These are phyloP conservation scores for Triticum monococcum DNA, from an alignment of 176 grass and related monocot species.

Conservation along the genomic window DNA sequence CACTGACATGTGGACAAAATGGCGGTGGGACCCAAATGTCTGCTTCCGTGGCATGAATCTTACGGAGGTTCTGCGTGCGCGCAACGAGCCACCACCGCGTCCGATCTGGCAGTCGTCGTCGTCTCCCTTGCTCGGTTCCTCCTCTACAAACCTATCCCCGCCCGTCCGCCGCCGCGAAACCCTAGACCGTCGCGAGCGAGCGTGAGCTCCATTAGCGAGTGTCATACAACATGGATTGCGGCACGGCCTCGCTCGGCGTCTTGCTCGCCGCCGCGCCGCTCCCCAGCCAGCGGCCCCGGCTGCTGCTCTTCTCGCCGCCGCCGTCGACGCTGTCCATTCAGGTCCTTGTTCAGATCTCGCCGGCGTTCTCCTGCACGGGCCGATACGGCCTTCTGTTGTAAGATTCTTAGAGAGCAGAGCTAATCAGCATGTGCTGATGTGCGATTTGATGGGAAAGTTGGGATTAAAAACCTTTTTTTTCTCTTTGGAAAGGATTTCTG, in stretches of 20 bases:
- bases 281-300: neutral
- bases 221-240: constrained; percentile 30
- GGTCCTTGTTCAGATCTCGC: neutral
- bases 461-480: neutral
- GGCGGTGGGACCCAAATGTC: neutral
- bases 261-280: constrained; percentile 31
- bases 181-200: constrained; percentile 19
- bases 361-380: neutral
- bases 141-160: neutral
- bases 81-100: neutral
- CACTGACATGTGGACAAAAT: neutral
- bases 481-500: neutral
- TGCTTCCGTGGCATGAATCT: no score
- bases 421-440: neutral
- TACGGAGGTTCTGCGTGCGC: neutral
- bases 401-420: neutral
- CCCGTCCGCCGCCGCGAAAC: constrained; percentile 26
- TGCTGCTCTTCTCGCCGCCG: constrained; percentile 5
- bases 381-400: neutral
- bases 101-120: constrained; percentile 15
- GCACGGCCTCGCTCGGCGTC: constrained; percentile 22
- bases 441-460: neutral
- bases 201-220: neutral
- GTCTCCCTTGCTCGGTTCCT: neutral
- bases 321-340: constrained; percentile 22